These are phyloP conservation scores for Didymella segeticola DNA, from an alignment of 2,329 filamentous ascomycete genomes.

Conservation along the genomic window DNA sequence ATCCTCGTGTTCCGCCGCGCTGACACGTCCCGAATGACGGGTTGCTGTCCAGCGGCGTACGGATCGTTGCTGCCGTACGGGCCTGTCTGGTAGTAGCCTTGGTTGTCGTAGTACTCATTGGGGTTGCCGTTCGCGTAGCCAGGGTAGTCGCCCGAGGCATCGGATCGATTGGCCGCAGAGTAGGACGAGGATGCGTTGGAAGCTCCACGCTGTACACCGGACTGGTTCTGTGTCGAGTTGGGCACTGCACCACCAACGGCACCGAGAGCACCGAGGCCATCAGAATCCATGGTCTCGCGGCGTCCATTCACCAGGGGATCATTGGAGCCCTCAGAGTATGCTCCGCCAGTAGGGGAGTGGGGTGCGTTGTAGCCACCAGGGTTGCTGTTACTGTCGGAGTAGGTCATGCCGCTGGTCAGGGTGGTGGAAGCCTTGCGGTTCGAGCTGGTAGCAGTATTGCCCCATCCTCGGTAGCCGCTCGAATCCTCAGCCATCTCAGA, in stretches of 20 bases:
- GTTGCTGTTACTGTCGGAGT: constrained; percentile 73
- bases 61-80: constrained; percentile 64
- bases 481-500: constrained; percentile 77
- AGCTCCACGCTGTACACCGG: constrained; percentile 81
- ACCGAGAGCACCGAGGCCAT: constrained; percentile 81
- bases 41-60: constrained; percentile 64
- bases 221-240: constrained; percentile 65
- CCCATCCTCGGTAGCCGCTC: constrained; percentile 93
- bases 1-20: constrained; percentile 94
- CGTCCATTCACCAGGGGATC: constrained; percentile 66
- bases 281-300: constrained; percentile 68
- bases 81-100: constrained; percentile 62
- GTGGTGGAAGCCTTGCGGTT: constrained; percentile 86
- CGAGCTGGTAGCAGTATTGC: constrained; percentile 74
- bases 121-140: constrained; percentile 54
- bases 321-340: constrained; percentile 71
- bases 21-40: constrained; percentile 90
- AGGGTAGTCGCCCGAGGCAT: constrained; percentile 63
- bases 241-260: constrained; percentile 56
- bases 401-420: constrained; percentile 74
- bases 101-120: constrained; percentile 61
- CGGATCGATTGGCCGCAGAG: constrained; percentile 79
- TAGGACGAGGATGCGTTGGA: constrained; percentile 98
- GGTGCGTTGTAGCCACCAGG: constrained; percentile 59
- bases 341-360: constrained; percentile 69